Evolutionary conservation across 78 protist species (phyloP).

Genomic region (Polysphondylium violaceum): DNA sequence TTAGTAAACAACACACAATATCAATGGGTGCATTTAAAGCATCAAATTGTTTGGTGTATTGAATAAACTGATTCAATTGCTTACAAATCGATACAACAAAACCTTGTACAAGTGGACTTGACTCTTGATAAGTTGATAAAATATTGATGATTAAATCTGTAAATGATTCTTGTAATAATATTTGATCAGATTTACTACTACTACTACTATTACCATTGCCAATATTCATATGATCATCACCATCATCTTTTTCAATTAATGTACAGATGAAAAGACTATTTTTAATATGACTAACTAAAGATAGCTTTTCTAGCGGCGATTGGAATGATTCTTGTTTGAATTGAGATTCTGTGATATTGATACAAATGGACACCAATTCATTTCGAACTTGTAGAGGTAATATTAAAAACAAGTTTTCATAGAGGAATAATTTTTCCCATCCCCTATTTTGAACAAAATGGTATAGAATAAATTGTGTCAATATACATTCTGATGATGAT

Average conservation of each 20-base stretch:
- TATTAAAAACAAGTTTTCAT: constrained; percentile 48
- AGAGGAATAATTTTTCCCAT: constrained; percentile 66
- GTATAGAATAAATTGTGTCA: constrained; percentile 62
- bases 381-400: constrained; percentile 52
- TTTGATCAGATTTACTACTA: constrained; percentile 20
- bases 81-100: constrained; percentile 39
- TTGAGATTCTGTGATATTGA: constrained; percentile 54
- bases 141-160: constrained; percentile 55
- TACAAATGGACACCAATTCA: constrained; percentile 38
- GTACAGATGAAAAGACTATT: constrained; percentile 33
- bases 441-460: constrained; percentile 73
- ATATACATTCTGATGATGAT: constrained; percentile 46
- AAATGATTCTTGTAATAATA: constrained; percentile 51
- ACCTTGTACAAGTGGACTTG: neutral
- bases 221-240: neutral
- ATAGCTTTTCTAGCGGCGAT: constrained; percentile 25
- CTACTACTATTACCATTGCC: neutral
- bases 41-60: constrained; percentile 28
- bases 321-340: constrained; percentile 22
- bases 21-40: constrained; percentile 15
- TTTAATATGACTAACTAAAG: constrained; percentile 36
- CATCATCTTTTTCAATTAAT: constrained; percentile 9
- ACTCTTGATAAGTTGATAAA: constrained; percentile 28
- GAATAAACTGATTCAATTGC: constrained; percentile 36
- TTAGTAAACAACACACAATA: neutral